Evolutionary conservation across 202 grass and related monocot species (phyloP).

Genomic region (Bolboschoenoplectus hybrid): DNA sequence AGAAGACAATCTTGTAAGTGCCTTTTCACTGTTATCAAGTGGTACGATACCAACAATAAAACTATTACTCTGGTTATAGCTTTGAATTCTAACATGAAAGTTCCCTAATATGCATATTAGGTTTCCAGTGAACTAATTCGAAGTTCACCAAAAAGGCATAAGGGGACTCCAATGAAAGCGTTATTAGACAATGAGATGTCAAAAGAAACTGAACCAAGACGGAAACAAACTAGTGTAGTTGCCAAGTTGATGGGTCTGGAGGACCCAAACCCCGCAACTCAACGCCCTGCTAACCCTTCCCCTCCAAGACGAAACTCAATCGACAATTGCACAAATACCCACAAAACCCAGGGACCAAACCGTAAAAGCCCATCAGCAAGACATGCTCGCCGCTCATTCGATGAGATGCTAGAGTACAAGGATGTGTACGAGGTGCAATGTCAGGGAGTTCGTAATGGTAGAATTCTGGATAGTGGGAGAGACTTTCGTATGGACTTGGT

Average conservation of each 20-base stretch:
- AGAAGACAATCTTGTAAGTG: slow-evolving; percentile 59
- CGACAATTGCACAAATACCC: slow-evolving; percentile 37
- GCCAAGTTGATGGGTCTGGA: slow-evolving; percentile 93
- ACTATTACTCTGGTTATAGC: not conserved
- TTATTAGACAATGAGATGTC: slow-evolving; percentile 77
- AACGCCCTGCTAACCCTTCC: slow-evolving; percentile 29
- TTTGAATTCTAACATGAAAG: slow-evolving; percentile 6
- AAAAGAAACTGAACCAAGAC: slow-evolving; percentile 62
- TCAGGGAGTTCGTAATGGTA: slow-evolving; percentile 30
- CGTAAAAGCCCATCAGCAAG: slow-evolving; percentile 34
- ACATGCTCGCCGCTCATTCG: slow-evolving; percentile 40
- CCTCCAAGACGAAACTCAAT: slow-evolving; percentile 47
- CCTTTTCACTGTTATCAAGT: not conserved
- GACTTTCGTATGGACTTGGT: slow-evolving; percentile 45
- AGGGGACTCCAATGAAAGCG: slow-evolving; percentile 69
- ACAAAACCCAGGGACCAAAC: slow-evolving; percentile 36
- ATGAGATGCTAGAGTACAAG: slow-evolving; percentile 54
- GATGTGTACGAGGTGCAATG: slow-evolving; percentile 61
- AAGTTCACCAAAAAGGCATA: slow-evolving; percentile 44
- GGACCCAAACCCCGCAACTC: slow-evolving; percentile 50
- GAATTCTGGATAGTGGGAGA: slow-evolving; percentile 40
- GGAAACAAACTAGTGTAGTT: slow-evolving; percentile 61
- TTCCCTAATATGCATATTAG: slow-evolving; percentile 31
- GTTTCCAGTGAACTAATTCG: slow-evolving; percentile 25
- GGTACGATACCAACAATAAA: not conserved